Percentiles rank a stretch among this genome's conserved stretches.
Conservation (phyloP, 768 basidiomycete genomes). For the Leccinum subgranulosum region DNA sequence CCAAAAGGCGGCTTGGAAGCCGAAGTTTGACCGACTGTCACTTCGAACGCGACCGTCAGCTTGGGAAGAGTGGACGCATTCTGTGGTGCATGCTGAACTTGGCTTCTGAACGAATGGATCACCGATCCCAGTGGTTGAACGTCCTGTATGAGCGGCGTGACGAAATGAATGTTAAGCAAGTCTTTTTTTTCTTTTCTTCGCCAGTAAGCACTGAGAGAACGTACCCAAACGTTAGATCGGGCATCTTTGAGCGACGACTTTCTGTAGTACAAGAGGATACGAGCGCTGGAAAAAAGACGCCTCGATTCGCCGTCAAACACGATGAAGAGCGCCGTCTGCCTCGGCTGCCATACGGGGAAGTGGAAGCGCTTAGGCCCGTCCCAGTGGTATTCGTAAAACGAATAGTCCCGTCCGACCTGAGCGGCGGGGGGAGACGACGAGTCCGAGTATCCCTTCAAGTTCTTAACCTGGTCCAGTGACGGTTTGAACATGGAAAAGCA, state of each 20-base stretch:
- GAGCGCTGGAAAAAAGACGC: slow-evolving; percentile 20
- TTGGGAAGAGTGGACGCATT: slow-evolving; percentile 18
- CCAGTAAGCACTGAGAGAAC: not conserved
- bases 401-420: not conserved
- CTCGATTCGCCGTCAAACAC: slow-evolving; percentile 22
- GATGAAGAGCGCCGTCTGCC: slow-evolving; percentile 20
- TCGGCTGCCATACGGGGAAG: slow-evolving; percentile 23
- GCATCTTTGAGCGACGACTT: slow-evolving; percentile 4
- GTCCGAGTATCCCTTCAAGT: not conserved
- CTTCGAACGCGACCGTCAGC: slow-evolving; percentile 22
- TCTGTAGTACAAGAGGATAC: slow-evolving; percentile 17
- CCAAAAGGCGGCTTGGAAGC: slow-evolving; percentile 6
- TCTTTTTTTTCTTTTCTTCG: not conserved
- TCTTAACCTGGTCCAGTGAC: not conserved
- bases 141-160: slow-evolving; percentile 7
- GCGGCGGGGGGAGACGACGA: not conserved
- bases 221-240: slow-evolving; percentile 19
- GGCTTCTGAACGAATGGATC: slow-evolving; percentile 8
- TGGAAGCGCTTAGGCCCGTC: slow-evolving; percentile 20
- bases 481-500: not conserved
- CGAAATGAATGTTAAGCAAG: not conserved
- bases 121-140: slow-evolving; percentile 13
- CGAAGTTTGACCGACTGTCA: slow-evolving; percentile 2
- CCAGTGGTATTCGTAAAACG: slow-evolving; percentile 22
- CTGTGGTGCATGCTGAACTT: not conserved